Evolutionary conservation across 1,284 basidiomycete genomes (phyloP), one percentile per base, ranked within the genome.

Genomic region (Irpex rosettiformis): DNA sequence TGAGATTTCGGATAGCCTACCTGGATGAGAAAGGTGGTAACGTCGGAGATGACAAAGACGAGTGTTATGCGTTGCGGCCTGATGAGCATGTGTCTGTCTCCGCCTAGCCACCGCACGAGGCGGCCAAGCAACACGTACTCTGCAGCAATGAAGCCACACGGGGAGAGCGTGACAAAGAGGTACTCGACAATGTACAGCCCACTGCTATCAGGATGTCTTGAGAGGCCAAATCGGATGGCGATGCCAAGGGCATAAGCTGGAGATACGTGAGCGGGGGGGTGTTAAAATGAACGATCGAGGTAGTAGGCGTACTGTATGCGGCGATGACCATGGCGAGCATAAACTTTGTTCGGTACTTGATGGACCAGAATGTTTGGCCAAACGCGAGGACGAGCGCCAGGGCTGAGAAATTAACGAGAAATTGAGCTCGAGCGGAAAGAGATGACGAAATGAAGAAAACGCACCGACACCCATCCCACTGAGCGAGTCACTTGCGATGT

Each of bases 121-220:
- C 83, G 79, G 3, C 88, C 86, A 8, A 90, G 77, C 4, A 89
- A 74, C 59, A 89, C 77, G 64, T 91, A 91, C 66, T 88, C 80
- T 25, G 85, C 83, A 6, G 88, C 88, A 58, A 91, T 84, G 73
- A 90, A 90, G n/a, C 86, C 86, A 64, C 89, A 90, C 8, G 89
- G 86, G 79, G 85, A 78, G 22, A 94, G 79, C 61, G 92, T 83
- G 3, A 86, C 82, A 70, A 96, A 95, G n/a, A 96, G 74, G 0
- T 94, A 93, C 72, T 96, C 93, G 61, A 96, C 81, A 59, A 96
- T 69, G 54, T 96, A 61, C 4, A 69, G 62, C 24, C 62, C 58
- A 61, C 62, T 57, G 52, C 58, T 60, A 21, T 78, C 76, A 3
- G 77, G 78, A 62, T 77, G 60, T 4, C 62, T 54, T 67, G 82